Percentiles rank a stretch among this genome's conserved stretches.
These are phyloP conservation scores for Claviceps cyperi DNA, from an alignment of 2,329 filamentous ascomycete genomes.

Conservation along the genomic window DNA sequence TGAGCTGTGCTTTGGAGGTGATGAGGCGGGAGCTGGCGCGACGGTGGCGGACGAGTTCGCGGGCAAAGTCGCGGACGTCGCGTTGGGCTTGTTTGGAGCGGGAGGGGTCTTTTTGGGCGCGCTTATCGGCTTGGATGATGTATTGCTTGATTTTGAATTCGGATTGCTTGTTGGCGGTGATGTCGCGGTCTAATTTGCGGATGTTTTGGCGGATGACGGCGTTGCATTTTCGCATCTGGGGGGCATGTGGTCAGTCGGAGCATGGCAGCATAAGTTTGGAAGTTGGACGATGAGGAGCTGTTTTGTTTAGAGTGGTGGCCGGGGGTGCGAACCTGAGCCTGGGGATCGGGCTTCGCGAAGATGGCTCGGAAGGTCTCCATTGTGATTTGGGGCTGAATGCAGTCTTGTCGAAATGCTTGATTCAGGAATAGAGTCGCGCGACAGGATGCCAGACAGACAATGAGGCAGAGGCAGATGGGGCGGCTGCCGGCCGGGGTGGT, in stretches of 20 bases:
- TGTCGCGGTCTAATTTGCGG: conserved; percentile 89
- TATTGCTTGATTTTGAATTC: conserved; percentile 75
- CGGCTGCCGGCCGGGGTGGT: neutral
- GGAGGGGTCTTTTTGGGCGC: conserved; percentile 65
- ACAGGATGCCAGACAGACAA: neutral
- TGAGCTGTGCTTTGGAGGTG: conserved; percentile 82
- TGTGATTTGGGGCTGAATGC: conserved; percentile 8
- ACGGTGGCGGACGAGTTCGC: conserved; percentile 71
- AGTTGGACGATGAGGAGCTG: neutral
- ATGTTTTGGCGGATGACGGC: conserved; percentile 76
- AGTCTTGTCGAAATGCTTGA: neutral
- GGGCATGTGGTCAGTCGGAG: neutral
- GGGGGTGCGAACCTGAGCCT: conserved; percentile 56
- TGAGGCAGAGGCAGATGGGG: neutral
- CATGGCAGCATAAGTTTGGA: neutral
- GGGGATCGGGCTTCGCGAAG: conserved; percentile 84
- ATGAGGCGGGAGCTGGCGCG: conserved; percentile 59
- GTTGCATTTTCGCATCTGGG: conserved; percentile 89
- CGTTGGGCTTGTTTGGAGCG: conserved; percentile 64
- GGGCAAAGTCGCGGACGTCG: conserved; percentile 78
- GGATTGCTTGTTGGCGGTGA: conserved; percentile 59
- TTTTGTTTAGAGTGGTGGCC: neutral
- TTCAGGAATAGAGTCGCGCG: neutral
- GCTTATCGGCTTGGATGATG: conserved; percentile 70
- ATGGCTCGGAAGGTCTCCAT: conserved; percentile 84